These are phyloP conservation scores for Talaromyces proteolyticus DNA, from an alignment of 495 filamentous ascomycete species.

Conservation along the genomic window DNA sequence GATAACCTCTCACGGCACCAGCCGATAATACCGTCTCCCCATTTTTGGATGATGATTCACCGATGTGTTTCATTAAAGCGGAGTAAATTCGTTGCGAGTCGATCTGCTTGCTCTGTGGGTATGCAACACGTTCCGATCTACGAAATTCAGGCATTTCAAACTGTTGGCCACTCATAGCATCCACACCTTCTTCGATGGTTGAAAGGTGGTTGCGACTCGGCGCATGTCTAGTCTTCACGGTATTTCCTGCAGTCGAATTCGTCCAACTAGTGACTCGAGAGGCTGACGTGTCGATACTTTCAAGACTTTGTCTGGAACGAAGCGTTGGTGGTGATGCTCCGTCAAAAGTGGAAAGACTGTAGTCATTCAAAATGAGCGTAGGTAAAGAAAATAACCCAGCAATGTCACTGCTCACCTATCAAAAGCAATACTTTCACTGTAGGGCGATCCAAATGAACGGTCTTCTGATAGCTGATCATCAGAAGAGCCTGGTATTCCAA, in stretches of 20 bases:
- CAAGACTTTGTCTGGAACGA: slow-evolving; percentile 34
- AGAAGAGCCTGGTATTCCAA: slow-evolving; percentile 41
- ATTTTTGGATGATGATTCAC: slow-evolving; percentile 19
- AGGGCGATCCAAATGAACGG: slow-evolving; percentile 29
- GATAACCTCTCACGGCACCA: slow-evolving; percentile 26
- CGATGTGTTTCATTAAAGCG: slow-evolving; percentile 64
- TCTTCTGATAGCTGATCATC: slow-evolving; percentile 37
- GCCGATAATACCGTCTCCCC: slow-evolving; percentile 24
- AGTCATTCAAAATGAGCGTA: no score
- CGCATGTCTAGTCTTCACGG: slow-evolving; percentile 26
- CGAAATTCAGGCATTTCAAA: background rate
- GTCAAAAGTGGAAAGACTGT: slow-evolving; percentile 20
- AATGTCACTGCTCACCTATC: slow-evolving; percentile 4
- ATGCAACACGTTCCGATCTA: background rate
- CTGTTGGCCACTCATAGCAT: slow-evolving; percentile 10
- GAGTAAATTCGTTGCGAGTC: slow-evolving; percentile 66
- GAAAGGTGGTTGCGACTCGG: slow-evolving; percentile 54
- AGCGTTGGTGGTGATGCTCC: slow-evolving; percentile 31
- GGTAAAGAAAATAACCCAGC: no score
- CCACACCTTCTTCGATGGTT: slow-evolving; percentile 59
- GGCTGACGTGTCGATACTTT: slow-evolving; percentile 44
- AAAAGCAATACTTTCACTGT: background rate
- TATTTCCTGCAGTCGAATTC: slow-evolving; percentile 52
- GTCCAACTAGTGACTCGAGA: slow-evolving; percentile 77
- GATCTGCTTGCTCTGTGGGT: slow-evolving; percentile 15